These are phyloP conservation scores for Tolypocladium cylindrosporum DNA, from an alignment of 2,329 filamentous ascomycete genomes.

Conservation along the genomic window DNA sequence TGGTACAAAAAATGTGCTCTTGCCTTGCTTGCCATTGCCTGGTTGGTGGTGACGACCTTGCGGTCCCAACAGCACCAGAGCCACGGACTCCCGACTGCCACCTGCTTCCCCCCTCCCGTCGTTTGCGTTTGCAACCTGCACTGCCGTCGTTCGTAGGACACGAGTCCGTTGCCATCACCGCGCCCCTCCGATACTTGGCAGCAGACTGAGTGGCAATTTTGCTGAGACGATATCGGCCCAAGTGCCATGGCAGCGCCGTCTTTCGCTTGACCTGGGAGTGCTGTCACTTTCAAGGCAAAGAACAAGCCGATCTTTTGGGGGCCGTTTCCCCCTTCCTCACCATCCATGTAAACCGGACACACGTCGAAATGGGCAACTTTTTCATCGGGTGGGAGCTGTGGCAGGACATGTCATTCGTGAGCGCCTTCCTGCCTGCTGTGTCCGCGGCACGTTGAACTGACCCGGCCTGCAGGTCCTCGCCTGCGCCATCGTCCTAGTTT, in stretches of 20 bases:
- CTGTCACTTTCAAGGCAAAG: not conserved
- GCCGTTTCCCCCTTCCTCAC: not conserved
- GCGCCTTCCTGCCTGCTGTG: conserved; percentile 16
- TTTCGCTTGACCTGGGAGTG: not conserved
- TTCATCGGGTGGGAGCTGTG: conserved; percentile 68
- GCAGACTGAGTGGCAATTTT: not conserved
- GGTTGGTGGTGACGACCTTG: not conserved
- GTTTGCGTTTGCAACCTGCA: not conserved
- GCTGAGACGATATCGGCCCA: not conserved
- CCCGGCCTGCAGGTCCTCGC: conserved; percentile 52
- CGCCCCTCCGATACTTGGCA: not conserved
- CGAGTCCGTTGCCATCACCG: not conserved
- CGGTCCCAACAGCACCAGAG: not conserved
- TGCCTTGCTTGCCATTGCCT: not conserved
- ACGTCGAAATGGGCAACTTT: conserved; percentile 32
- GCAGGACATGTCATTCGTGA: conserved; percentile 85
- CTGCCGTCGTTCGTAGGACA: not conserved
- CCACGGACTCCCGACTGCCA: conserved; percentile 2
- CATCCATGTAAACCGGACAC: not conserved
- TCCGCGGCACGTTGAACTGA: not conserved
- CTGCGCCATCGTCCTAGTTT: conserved; percentile 59
- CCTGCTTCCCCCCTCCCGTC: not conserved
- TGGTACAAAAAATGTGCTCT: not conserved
- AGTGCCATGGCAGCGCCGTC: not conserved
- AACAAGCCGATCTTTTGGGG: not conserved